Evolutionary conservation across 768 basidiomycete genomes (phyloP), one percentile per base, ranked within the genome.

Genomic region (Boletales sp.): DNA sequence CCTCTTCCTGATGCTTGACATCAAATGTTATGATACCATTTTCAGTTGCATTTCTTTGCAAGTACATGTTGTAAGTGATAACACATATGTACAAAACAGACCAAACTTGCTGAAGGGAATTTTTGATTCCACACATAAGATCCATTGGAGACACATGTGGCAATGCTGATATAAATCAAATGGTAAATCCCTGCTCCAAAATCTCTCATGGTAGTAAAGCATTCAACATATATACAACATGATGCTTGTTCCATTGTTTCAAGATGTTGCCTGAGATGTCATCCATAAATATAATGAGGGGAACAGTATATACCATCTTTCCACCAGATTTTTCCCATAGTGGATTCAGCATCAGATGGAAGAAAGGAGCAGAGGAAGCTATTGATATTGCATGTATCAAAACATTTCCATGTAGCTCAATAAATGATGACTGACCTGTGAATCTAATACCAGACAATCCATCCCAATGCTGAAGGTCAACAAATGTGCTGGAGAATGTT

Each of bases 201-300:
- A 63, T 57, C 28, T 59, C 30, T 0, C 58, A 52, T 3, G 68
- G 69, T 1, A 75, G 31, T 8, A 41, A 50, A 0, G 45, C 67
- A 49, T 73, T 71, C 0, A 61, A 69, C 46, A 71, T 53, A 18
- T 74, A 75, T 0, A 63, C 46, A 0, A 62, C 53, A 11, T 68
- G 62, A 31, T 73, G 69, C 30, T 68, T 68, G 33, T 74, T 70
- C 66, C 69, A 74, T 21, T 72, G 70, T 36, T 71, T 73, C 4
- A 57, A 69, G 2, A 55, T 47, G 32, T 73, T 72, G 0, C 62
- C 72, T 0, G 64, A 73, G 0, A 73, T 58, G 39, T 74, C 66
- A 30, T 73, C 70, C 41, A 70, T 63, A 44, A 70, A 70, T 0
- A 71, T 15, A 2, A 71, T 62, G 6, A 69, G 48, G 0, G 66